Conservation (phyloP, 495 filamentous ascomycete genomes). For the Daldinia grandis region DNA sequence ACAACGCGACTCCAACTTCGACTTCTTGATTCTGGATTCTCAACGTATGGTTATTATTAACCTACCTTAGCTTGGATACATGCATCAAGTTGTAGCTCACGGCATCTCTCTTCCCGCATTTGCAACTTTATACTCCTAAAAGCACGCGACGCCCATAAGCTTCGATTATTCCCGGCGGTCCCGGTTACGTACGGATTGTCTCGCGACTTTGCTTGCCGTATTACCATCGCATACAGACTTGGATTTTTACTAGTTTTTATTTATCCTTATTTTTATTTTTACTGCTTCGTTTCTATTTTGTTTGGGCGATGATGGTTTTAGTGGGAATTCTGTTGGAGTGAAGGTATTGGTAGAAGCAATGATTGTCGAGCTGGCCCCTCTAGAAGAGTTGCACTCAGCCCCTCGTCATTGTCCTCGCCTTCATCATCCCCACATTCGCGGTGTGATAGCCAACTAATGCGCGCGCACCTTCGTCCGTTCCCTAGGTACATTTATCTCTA, state of each 20-base stretch:
- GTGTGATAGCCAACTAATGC: slow-evolving; percentile 22
- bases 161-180: slow-evolving; percentile 32
- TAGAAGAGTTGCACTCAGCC: slow-evolving; percentile 8
- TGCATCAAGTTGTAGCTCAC: background rate
- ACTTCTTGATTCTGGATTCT: background rate
- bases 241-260: slow-evolving; percentile 1
- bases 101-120: background rate
- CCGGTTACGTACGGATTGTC: slow-evolving; percentile 24
- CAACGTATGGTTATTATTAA: slow-evolving; percentile 7
- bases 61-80: slow-evolving; percentile 1
- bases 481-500: slow-evolving; percentile 1
- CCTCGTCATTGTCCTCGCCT: slow-evolving; percentile 1
- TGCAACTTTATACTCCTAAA: background rate
- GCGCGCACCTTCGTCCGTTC: slow-evolving; percentile 16
- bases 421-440: slow-evolving; percentile 6
- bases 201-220: slow-evolving; percentile 21
- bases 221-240: slow-evolving; percentile 20
- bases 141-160: slow-evolving; percentile 12
- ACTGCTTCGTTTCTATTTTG: background rate
- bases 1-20: background rate
- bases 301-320: slow-evolving; percentile 22
- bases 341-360: slow-evolving; percentile 14
- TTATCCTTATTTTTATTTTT: background rate
- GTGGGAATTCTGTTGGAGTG: slow-evolving; percentile 11
- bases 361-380: slow-evolving; percentile 17